Base-by-base conservation (phyloP, 257 asterid genomes). In the Scutellaria barbata region DNA sequence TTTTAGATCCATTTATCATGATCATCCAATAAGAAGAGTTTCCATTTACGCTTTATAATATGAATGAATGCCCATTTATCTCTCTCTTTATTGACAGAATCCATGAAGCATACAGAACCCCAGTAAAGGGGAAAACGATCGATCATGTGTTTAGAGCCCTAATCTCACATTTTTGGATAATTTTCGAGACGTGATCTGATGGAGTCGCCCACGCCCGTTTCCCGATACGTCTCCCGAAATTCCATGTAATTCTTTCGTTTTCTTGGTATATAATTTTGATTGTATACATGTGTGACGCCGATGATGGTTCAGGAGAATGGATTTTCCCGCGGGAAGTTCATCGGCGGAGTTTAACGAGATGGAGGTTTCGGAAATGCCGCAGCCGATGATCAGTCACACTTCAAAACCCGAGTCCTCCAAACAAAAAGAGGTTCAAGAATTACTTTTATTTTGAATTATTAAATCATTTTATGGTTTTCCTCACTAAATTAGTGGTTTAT, bases 201-300 rank as follows among this genome's bases (percentile, higher is more conserved):
- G 96, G 96, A 89, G 81, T 84, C 89, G 50, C 86, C 87, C 12
- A 68, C 96, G 22, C 84, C 89, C 63, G 81, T 71, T 53, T 74
- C 92, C 53, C 79, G 74, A 66, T 81, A 63, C 74, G 46, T 77
- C 60, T 65, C 84, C 9, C 85, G 72, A 81, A 78, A 65, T 54
- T 81, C 89, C 7, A 82, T 85, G 93, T 85, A 82, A 5, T 22
- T 22, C 22, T 37, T 30, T 5, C 41, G 0, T 30, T 2, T 3
- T 8, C 4, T 30, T 46, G 18, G 16, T 12, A 55, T n/a, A 7
- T 33, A 17, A 30, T 30, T 30, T 30, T 30, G 3, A 42, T 68
- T 25, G 59, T 5, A 9, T 57, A 37, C 47, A 46, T 62, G 62
- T 43, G 66, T 77, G 80, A 65, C 48, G 40, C 74, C 74, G 68